Evolutionary conservation across 2,329 filamentous ascomycete genomes (phyloP), one percentile per base, ranked within the genome.

Genomic region (Graphilbum fragrans): DNA sequence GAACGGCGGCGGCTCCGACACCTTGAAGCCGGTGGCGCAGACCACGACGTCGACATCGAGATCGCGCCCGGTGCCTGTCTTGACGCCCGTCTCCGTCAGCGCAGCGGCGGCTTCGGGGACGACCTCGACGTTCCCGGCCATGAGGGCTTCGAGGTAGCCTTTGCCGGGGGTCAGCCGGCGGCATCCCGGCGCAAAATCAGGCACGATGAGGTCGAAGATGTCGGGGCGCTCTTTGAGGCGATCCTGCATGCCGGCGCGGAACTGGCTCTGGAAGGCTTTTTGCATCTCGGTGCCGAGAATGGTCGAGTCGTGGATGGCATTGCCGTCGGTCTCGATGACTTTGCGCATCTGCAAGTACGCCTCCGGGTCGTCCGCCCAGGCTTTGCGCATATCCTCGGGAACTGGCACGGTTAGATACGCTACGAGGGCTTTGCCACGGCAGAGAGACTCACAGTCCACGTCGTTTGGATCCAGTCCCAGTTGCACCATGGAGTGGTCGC

Each of bases 21-120:
- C 58, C 46, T 59, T 53, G 56, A 66, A 69, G 12, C 66, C 65
- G 0, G 65, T 69, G n/a, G 66, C 66, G 53, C 62, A 68, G 35
- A 68, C 58, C 4, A 73, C 56, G 10, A 57, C 59, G 49, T 73
- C 69, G 31, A 70, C 54, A 16, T 34, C 32, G 5, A 5, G n/a
- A 6, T 34, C 11, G 4, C 12, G n/a, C 5, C 32, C 32, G 14
- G 5, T 14, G 25, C 25, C 25, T 8, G 58, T 54, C 5, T 44
- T 45, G 17, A 66, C 52, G 2, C 65, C 64, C 0, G 50, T 53
- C n/a, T 53, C 45, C 3, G 59, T 64, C 8, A 31, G 8, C 14
- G 45, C 42, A 0, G 41, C 41, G 31, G 66, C 63, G 2, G 52
- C 43, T 17, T 59, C 55, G 12, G 55, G 56, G 35, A 63, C 48